Evolutionary conservation across 768 basidiomycete species (phyloP).

Genomic region (Suillus weaverae): DNA sequence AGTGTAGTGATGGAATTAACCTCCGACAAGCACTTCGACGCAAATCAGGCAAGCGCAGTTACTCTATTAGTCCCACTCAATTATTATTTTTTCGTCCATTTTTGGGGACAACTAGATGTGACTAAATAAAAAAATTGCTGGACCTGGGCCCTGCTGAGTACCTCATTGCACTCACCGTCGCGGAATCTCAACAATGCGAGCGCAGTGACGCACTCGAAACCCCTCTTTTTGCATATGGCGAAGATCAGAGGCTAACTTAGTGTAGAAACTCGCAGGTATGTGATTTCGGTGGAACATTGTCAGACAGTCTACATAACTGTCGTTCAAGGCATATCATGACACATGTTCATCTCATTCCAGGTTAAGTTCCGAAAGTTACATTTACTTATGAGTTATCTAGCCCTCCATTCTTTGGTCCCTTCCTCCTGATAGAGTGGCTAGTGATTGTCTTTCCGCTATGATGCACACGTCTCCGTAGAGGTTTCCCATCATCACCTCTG

Average conservation of each 20-base stretch:
- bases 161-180: background rate
- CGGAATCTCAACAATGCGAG: background rate
- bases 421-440: background rate
- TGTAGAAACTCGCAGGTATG: no score
- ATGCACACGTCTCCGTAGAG: slow-evolving; percentile 6
- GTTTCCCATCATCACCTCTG: slow-evolving; percentile 1
- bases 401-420: background rate
- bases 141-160: no score
- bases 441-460: background rate
- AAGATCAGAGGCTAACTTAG: no score
- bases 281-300: no score
- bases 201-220: background rate
- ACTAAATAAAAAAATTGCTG: no score
- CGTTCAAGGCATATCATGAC: background rate
- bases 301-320: background rate
- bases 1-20: no score
- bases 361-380: background rate
- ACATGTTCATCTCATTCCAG: background rate
- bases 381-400: background rate
- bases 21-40: no score
- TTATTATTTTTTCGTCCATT: no score
- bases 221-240: background rate
- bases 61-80: no score
- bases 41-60: no score
- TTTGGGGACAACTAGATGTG: no score